Conservation (phyloP, 1,284 basidiomycete species). For the Mycena sp. region DNA sequence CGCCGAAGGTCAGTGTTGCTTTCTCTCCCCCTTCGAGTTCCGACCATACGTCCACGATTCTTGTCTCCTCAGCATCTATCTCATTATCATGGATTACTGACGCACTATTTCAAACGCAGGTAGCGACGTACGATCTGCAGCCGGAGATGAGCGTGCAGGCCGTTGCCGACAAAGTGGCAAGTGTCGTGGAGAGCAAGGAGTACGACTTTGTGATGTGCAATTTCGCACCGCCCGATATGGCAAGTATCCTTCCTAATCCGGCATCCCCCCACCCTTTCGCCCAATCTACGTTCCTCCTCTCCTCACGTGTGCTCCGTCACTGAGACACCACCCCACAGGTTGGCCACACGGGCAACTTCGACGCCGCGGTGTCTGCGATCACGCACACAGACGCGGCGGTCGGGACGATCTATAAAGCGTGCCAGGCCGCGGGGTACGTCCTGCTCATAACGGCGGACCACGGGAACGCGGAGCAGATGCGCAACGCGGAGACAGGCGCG, state of each 20-base stretch:
- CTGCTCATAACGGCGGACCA: conserved; percentile 91
- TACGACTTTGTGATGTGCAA: conserved; percentile 84
- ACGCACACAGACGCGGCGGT: conserved; percentile 86
- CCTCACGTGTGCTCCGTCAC: neutral
- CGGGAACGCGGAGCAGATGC: conserved; percentile 95
- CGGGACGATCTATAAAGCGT: conserved; percentile 85
- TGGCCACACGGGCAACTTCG: conserved; percentile 90
- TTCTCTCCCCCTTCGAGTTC: too few species aligned
- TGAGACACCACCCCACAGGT: conserved; percentile 54
- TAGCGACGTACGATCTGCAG: conserved; percentile 88
- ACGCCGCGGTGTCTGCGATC: conserved; percentile 89
- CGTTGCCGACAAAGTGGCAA: conserved; percentile 90
- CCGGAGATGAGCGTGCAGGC: conserved; percentile 88
- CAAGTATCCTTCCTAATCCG: conserved; percentile 33
- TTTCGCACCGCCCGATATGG: conserved; percentile 90
- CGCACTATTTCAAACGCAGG: conserved; percentile 36
- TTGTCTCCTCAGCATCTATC: too few species aligned
- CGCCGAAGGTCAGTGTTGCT: conserved; percentile 63
- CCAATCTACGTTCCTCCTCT: too few species aligned
- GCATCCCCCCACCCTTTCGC: too few species aligned
- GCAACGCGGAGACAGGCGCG: conserved; percentile 81
- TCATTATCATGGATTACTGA: too few species aligned
- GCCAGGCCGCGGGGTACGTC: conserved; percentile 85
- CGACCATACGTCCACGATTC: too few species aligned
- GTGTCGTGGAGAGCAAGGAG: conserved; percentile 72